Conservation (phyloP, 352 stramenopile species). For the Aphanomyces cochlioides region DNA sequence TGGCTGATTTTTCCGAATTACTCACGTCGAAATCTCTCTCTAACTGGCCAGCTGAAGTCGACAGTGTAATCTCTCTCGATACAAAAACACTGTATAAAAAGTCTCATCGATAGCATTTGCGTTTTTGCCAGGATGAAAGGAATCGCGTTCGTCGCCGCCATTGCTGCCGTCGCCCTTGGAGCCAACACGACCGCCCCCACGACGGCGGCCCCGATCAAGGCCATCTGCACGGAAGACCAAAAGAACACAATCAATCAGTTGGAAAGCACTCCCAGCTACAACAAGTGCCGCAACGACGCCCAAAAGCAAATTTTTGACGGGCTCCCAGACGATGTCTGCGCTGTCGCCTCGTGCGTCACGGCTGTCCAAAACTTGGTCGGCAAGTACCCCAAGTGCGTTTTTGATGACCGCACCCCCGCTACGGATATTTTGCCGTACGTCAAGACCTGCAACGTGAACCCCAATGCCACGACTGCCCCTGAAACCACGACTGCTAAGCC, state of each 20-base stretch:
- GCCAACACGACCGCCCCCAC: background rate
- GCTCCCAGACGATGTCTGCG: constrained; percentile 16
- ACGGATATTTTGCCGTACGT: constrained; percentile 13
- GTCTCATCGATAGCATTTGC: no score
- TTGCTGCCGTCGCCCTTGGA: background rate
- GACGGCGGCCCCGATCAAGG: constrained; percentile 13
- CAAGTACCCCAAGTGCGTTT: constrained; percentile 25
- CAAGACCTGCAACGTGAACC: constrained; percentile 15
- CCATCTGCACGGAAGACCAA: constrained; percentile 9
- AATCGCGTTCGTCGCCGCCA: background rate
- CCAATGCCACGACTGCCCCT: background rate
- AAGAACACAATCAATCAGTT: constrained; percentile 11
- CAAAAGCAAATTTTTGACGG: constrained; percentile 28
- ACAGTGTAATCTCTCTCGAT: background rate
- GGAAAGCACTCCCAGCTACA: constrained; percentile 16
- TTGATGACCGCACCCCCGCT: constrained; percentile 2
- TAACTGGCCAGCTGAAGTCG: background rate
- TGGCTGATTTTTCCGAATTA: background rate
- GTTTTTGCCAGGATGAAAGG: constrained; percentile 10
- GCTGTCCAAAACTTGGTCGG: constrained; percentile 26
- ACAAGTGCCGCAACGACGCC: constrained; percentile 16
- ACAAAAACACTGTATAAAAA: no score
- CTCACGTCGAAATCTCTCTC: background rate
- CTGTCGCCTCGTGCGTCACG: constrained; percentile 13
- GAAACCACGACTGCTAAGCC: constrained; percentile 8